Evolutionary conservation across 768 basidiomycete species (phyloP).

Genomic region (Lentinula detonsa): DNA sequence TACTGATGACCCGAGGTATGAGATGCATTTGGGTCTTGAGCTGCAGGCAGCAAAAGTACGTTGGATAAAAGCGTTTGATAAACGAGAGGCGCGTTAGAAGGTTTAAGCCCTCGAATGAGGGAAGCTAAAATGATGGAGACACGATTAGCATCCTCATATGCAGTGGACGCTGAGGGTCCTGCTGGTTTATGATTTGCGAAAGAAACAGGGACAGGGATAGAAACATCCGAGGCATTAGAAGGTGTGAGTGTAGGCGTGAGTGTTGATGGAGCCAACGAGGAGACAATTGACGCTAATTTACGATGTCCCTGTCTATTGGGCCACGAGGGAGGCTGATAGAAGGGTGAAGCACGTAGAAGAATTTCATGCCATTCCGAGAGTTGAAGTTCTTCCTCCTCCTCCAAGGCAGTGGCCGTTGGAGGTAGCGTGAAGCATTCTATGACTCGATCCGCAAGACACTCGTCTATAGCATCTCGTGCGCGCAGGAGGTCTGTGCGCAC

Average conservation of each 20-base stretch:
- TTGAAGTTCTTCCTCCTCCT: not conserved
- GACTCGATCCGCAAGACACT: constrained; percentile 2
- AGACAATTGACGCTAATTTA: not conserved
- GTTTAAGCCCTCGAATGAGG: constrained; percentile 31
- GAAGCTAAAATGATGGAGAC: constrained; percentile 55
- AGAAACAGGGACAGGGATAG: not conserved
- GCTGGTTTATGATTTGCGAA: not conserved
- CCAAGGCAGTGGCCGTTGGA: not conserved
- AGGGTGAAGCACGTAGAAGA: not conserved
- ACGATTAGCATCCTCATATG: constrained; percentile 1
- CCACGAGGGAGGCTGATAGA: not conserved
- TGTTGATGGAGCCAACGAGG: not conserved
- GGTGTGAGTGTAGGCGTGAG: not conserved
- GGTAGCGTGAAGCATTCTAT: not conserved
- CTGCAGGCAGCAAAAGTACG: constrained; percentile 67
- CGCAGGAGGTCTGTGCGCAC: not conserved
- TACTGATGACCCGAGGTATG: not conserved
- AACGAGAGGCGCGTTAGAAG: constrained; percentile 48
- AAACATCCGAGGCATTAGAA: constrained; percentile 1
- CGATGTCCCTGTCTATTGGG: not conserved
- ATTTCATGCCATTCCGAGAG: constrained; percentile 7
- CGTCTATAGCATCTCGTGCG: constrained; percentile 1
- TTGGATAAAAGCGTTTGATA: constrained; percentile 71
- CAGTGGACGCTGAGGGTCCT: not conserved
- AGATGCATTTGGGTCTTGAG: constrained; percentile 57